Percentiles rank a stretch among this genome's conserved stretches.
These are phyloP conservation scores for Hemileccinum rubropunctum DNA, from an alignment of 768 basidiomycete genomes.

Conservation along the genomic window DNA sequence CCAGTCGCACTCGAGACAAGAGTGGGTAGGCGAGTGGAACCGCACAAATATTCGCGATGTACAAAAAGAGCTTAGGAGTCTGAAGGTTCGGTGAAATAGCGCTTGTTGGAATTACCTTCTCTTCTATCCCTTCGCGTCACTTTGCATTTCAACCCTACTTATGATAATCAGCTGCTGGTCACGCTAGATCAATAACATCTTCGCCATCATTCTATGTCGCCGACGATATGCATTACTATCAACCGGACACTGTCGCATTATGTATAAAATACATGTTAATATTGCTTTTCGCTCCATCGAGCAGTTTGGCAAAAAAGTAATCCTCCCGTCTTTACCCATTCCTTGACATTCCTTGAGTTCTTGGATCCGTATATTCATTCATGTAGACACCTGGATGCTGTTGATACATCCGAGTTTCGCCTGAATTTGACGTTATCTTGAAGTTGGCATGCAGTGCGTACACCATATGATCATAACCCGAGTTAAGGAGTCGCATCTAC, in stretches of 20 bases:
- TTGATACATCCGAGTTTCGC: too few relatives aligned
- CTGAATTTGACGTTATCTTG: too few relatives aligned
- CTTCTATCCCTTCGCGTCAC: background rate
- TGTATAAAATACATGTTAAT: background rate
- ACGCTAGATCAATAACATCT: background rate
- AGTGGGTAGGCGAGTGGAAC: conserved; percentile 44
- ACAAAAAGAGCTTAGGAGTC: conserved; percentile 34
- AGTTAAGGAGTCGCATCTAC: too few relatives aligned
- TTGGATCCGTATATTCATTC: too few relatives aligned
- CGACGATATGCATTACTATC: background rate
- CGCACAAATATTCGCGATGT: conserved; percentile 37
- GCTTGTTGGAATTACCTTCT: background rate
- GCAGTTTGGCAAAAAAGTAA: background rate
- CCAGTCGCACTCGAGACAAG: background rate
- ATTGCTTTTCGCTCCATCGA: background rate
- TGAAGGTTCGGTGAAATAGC: conserved; percentile 17
- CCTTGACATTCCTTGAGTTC: background rate
- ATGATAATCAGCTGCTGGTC: conserved; percentile 17
- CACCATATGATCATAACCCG: too few relatives aligned
- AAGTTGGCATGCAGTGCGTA: too few relatives aligned
- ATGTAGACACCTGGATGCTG: too few relatives aligned
- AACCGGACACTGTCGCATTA: background rate
- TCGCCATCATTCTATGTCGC: too few relatives aligned
- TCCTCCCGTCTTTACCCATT: background rate
- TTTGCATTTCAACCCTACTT: background rate